These are phyloP conservation scores for Cudoniella acicularis DNA, from an alignment of 495 filamentous ascomycete species.

Conservation along the genomic window DNA sequence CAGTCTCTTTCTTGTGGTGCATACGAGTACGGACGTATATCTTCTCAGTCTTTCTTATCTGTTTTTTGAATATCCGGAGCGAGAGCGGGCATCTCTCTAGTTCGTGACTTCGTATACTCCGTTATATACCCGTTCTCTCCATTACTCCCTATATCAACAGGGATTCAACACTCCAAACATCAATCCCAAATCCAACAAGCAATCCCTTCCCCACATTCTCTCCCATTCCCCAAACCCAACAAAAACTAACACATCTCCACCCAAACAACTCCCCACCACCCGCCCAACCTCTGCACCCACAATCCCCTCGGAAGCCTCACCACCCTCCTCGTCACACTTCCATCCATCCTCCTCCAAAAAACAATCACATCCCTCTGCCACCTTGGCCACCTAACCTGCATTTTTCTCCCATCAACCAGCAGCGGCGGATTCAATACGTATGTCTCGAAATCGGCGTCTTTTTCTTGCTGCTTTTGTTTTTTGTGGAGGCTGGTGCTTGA, in stretches of 20 bases:
- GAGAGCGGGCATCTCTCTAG: too few relatives aligned
- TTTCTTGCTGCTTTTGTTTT: not conserved
- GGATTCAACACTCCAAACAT: too few relatives aligned
- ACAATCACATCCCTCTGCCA: slow-evolving; percentile 1
- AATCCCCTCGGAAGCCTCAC: slow-evolving; percentile 4
- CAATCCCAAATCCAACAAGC: too few relatives aligned
- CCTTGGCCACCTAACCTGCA: not conserved
- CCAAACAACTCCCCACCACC: slow-evolving; percentile 7
- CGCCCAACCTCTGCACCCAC: slow-evolving; percentile 1
- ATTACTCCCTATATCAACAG: too few relatives aligned
- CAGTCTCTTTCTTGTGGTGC: too few relatives aligned
- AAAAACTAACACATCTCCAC: slow-evolving; percentile 3
- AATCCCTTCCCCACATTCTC: too few relatives aligned
- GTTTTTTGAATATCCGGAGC: too few relatives aligned
- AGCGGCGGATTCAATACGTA: not conserved
- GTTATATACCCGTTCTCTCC: too few relatives aligned
- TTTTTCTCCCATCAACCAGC: slow-evolving; percentile 8
- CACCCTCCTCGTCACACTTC: not conserved
- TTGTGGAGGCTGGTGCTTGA: not conserved
- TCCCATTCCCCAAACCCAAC: too few relatives aligned
- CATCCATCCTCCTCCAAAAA: not conserved
- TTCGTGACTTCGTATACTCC: too few relatives aligned
- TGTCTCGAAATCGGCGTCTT: not conserved
- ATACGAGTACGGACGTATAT: too few relatives aligned
- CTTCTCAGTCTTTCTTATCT: too few relatives aligned